phyloP scores from a whole-genome alignment of 306 rosid species.

The Cicer cuneatum region DNA sequence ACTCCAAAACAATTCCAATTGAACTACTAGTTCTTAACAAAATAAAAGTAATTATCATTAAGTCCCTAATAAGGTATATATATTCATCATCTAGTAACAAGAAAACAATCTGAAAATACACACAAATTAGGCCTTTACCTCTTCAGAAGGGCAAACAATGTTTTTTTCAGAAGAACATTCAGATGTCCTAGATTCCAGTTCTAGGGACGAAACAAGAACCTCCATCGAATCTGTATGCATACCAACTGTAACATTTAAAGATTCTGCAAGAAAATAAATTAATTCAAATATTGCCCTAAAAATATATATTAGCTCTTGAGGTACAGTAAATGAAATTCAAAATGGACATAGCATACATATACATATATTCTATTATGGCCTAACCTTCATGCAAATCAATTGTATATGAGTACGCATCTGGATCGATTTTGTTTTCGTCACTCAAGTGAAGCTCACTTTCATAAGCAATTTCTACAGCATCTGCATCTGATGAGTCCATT shows the following conservation, averaged over 20 bases:
- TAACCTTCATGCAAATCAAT: constrained; percentile 52
- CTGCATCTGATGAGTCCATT: constrained; percentile 24
- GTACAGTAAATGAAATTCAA: not conserved
- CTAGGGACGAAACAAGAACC: constrained; percentile 46
- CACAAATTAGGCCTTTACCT: constrained; percentile 48
- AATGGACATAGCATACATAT: constrained; percentile 16
- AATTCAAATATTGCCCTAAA: constrained; percentile 11
- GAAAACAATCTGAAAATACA: constrained; percentile 8
- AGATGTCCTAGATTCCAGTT: constrained; percentile 42
- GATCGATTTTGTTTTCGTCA: constrained; percentile 31
- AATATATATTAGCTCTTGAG: not conserved
- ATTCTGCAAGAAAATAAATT: constrained; percentile 43
- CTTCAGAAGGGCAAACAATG: constrained; percentile 42
- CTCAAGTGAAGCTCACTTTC: constrained; percentile 33
- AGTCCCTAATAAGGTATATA: not conserved
- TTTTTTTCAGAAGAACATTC: constrained; percentile 43
- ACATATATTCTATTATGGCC: constrained; percentile 6
- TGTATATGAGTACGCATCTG: not conserved
- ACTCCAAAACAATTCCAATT: constrained; percentile 13
- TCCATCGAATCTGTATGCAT: constrained; percentile 43
- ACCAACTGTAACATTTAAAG: constrained; percentile 38
- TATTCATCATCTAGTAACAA: constrained; percentile 22
- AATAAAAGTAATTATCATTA: not conserved
- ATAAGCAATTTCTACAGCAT: constrained; percentile 42
- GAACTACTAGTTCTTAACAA: constrained; percentile 21